Evolutionary conservation across 768 basidiomycete genomes (phyloP), one percentile per base, ranked within the genome.

Genomic region (Kwoniella bestiolae): DNA sequence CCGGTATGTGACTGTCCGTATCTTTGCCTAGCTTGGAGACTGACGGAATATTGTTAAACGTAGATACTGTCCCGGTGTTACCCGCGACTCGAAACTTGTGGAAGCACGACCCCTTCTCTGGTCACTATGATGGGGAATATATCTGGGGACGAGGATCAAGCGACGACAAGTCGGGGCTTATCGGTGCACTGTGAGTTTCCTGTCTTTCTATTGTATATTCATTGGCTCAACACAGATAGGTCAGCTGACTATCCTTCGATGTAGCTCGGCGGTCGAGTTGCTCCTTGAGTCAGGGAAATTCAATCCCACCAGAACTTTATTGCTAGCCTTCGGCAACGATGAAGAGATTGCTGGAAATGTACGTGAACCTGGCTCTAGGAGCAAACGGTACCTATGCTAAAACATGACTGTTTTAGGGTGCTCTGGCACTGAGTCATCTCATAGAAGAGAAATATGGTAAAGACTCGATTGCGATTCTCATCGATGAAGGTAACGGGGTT

Each of bases 401-500:
- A 14, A 41, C 25, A 34, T 34, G 50, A 18, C 12, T 28, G 50
- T 26, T 2, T 1, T 51, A 72, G 69, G 75, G 73, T 26, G 76
- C 73, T 11, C 49, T 47, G 8, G 56, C 68, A 29, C 28, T 77
- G 21, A 53, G 65, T 8, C 41, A 65, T 16, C 68, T 65, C 58
- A 64, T 94, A 29, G 79, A 86, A 50, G 70, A 84, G 4, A 84
- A 82, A 9, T 94, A 90, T 74, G 93, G 92, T 34, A 78, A 85
- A 67, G 81, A 91, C 72, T 85, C 86, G 2, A 87, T 91, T 73
- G 86, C 90, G 0, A 83, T 94, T 71, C 81, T 96, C 49, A 84
- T 96, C 49, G 94, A 96, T 74, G 94, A 96, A 83, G 92, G 93
- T 38, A 85, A 89, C 87, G 80, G 80, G 1, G 70, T 82, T n/a